A percentile compares a stretch with the other conserved stretches of the same genome.
Evolutionary conservation across 2,329 filamentous ascomycete genomes (phyloP).

Genomic region (Emmonsiellopsis sp.): DNA sequence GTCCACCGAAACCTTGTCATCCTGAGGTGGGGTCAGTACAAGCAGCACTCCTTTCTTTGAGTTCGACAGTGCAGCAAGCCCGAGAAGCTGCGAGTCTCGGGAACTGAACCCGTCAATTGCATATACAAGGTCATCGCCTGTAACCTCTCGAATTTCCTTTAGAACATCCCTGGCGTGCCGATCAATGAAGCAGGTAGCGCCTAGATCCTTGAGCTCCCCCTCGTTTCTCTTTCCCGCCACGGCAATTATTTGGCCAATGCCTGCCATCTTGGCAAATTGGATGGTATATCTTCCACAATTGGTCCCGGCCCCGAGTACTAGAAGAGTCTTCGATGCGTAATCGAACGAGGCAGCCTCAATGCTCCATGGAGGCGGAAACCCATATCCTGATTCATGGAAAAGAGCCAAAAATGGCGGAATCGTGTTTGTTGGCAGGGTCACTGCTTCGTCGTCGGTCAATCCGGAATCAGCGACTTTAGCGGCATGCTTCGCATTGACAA

Average conservation of each 20-base stretch:
- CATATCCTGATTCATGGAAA: not conserved
- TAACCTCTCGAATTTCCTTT: constrained; percentile 16
- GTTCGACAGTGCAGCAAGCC: constrained; percentile 24
- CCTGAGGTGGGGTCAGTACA: not conserved
- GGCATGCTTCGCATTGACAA: constrained; percentile 21
- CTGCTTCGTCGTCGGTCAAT: constrained; percentile 28
- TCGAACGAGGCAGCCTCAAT: too few relatives aligned
- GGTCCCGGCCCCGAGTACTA: not conserved
- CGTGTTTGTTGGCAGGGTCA: constrained; percentile 30
- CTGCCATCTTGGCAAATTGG: not conserved
- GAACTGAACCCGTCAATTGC: constrained; percentile 27
- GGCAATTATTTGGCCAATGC: not conserved
- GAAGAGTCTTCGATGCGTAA: not conserved
- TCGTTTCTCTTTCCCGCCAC: not conserved
- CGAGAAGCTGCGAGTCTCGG: constrained; percentile 17
- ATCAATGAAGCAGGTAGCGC: not conserved
- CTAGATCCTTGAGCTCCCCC: constrained; percentile 6
- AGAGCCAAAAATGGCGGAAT: constrained; percentile 18
- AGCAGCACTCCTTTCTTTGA: not conserved
- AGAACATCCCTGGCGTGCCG: not conserved
- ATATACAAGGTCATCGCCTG: constrained; percentile 29
- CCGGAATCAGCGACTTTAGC: constrained; percentile 24
- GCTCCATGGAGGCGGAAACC: not conserved
- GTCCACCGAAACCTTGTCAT: not conserved
- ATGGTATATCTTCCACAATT: not conserved